Evolutionary conservation across 2,329 filamentous ascomycete species (phyloP).

Genomic region (Colletotrichum sp.): DNA sequence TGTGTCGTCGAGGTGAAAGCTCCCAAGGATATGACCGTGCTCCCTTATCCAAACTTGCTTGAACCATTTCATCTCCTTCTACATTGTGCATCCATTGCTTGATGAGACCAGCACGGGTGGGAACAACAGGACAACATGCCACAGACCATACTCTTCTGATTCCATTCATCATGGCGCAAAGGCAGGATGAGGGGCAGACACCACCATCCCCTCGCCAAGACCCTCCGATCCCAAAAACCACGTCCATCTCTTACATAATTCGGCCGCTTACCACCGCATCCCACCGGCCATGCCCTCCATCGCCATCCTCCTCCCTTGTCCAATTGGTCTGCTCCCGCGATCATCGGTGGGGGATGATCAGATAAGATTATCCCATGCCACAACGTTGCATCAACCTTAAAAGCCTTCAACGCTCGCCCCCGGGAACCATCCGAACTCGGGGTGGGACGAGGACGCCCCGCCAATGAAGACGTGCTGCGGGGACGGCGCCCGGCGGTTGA

Average conservation of each 20-base stretch:
- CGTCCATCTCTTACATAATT: neutral
- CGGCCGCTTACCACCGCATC: neutral
- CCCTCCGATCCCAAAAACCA: neutral
- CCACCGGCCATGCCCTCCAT: neutral
- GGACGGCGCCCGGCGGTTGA: neutral
- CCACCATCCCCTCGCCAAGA: neutral
- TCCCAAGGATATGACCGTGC: neutral
- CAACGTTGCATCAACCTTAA: neutral
- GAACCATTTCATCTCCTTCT: neutral
- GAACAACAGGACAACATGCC: neutral
- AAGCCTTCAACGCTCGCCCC: neutral
- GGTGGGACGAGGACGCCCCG: neutral
- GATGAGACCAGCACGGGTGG: rapidly evolving
- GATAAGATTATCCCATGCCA: neutral
- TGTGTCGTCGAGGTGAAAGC: neutral
- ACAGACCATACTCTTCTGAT: neutral
- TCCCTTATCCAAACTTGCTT: rapidly evolving
- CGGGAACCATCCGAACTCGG: neutral
- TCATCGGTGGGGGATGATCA: neutral
- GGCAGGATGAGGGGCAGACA: neutral
- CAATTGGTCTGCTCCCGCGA: neutral
- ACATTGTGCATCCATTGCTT: neutral
- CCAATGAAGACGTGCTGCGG: neutral
- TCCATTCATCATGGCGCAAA: too few relatives aligned
- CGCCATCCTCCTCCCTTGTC: neutral